phyloP scores from a whole-genome alignment of 1,139 yeast species.

The Debaryomyces robertsiae region DNA sequence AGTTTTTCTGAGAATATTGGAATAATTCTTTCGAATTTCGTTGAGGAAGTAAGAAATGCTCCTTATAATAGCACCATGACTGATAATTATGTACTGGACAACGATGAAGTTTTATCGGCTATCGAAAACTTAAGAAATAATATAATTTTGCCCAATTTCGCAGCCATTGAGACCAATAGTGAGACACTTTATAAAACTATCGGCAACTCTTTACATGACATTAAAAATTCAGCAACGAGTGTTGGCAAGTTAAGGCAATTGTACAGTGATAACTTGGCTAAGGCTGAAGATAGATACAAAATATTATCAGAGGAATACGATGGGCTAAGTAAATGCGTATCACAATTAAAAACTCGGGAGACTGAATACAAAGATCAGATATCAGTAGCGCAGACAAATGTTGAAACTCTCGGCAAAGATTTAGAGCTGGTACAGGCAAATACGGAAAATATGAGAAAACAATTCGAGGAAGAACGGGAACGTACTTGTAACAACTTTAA shows the following conservation, averaged over 20 bases:
- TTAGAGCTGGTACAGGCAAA: neutral
- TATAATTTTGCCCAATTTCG: slow-evolving; percentile 5
- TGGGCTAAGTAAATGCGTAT: neutral
- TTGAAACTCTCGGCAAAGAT: neutral
- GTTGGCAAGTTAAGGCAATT: neutral
- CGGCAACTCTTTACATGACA: neutral
- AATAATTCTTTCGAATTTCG: too few species aligned
- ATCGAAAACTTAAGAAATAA: slow-evolving; percentile 2
- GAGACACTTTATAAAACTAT: neutral
- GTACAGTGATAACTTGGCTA: neutral
- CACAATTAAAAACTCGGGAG: neutral
- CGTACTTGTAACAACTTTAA: neutral
- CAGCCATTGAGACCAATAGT: slow-evolving; percentile 4
- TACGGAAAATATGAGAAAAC: neutral
- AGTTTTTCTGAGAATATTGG: neutral
- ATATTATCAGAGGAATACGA: neutral
- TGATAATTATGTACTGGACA: too few species aligned
- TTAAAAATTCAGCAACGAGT: neutral
- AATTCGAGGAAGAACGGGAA: neutral
- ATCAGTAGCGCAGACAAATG: neutral
- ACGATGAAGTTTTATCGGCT: neutral
- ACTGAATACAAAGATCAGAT: neutral
- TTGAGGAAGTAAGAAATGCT: too few species aligned
- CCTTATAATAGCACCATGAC: too few species aligned
- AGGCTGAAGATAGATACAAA: slow-evolving; percentile 1